Percentiles rank a stretch among this genome's conserved stretches.
Evolutionary conservation across 352 stramenopile genomes (phyloP).

Genomic region (Pythium coloratum): DNA sequence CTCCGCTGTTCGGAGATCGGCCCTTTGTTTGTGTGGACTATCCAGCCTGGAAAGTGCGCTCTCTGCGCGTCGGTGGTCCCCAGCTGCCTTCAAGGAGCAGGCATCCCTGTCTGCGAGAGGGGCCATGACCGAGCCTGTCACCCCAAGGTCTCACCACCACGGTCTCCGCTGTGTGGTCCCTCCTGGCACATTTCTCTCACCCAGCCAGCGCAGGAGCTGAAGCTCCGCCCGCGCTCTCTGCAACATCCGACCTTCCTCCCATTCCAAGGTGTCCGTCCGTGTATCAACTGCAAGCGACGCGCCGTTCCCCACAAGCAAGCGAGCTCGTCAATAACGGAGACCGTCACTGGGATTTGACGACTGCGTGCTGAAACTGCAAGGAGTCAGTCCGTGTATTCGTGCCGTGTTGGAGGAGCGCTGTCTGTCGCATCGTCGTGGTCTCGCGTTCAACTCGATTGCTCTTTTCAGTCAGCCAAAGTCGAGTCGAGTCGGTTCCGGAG

Average conservation of each 20-base stretch:
- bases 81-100: slow-evolving; percentile 7
- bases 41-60: background rate
- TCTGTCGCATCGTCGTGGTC: slow-evolving; percentile 1
- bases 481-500: background rate
- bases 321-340: background rate
- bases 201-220: background rate
- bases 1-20: background rate
- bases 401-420: background rate
- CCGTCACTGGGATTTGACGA: background rate
- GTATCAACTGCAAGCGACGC: background rate
- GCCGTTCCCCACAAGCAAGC: background rate
- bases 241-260: background rate
- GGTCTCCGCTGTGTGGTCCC: background rate
- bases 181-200: slow-evolving; percentile 6
- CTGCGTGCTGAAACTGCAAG: background rate
- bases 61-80: background rate
- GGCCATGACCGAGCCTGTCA: background rate
- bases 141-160: background rate
- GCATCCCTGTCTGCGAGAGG: background rate
- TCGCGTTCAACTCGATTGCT: background rate
- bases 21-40: background rate
- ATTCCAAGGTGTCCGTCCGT: background rate
- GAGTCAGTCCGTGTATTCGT: background rate
- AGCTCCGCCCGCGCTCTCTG: background rate
- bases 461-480: background rate